Evolutionary conservation across 768 basidiomycete species (phyloP), one percentile per base, ranked within the genome.

Genomic region (Phaeolepiota aurea): DNA sequence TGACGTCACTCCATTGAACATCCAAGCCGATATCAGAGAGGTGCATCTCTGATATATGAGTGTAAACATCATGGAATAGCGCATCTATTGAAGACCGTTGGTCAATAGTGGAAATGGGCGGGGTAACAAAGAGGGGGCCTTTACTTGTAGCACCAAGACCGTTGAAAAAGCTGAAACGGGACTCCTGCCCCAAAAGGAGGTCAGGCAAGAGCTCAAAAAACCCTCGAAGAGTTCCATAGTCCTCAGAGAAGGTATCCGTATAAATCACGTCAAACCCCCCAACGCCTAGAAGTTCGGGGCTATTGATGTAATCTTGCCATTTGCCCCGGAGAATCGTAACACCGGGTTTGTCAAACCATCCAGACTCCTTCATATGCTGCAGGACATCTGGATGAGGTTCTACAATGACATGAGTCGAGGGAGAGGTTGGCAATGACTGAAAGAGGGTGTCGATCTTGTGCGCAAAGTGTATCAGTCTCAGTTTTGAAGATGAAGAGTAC

Each of bases 81-180:
- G 81, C 69, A 63, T 93, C 91, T 94, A 45, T 13, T 50, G 41
- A 25, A 14, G 13, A 40, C 14, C 40, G 28, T 33, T 20, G 41
- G 25, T 2, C 11, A 31, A 38, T 37, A 18, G 37, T 20, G 44
- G 32, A 2, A 31, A 35, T 40, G 21, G 35, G 33, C 15, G 4
- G 23, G 13, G 30, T 45, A 25, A 41, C 22, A 34, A 25, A 37
- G 30, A 23, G 11, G 18, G 20, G n/a, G 15, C 16, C 64, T 82
- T 57, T 54, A 86, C 89, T 91, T 5, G 91, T 97, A 20, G 93
- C 94, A 12, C 89, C 96, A 5, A 99, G 74, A 10, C 96, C 96
- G 54, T 99, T 90, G 73, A 98, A 99, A 63, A 98, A 99, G 45
- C 90, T 84, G 56, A 93, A 87, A 12, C 78, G 69, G n/a, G 85